Evolutionary conservation across 441 rosid genomes (phyloP), one percentile per base, ranked within the genome.

Genomic region (Bruguiera hainesii): DNA sequence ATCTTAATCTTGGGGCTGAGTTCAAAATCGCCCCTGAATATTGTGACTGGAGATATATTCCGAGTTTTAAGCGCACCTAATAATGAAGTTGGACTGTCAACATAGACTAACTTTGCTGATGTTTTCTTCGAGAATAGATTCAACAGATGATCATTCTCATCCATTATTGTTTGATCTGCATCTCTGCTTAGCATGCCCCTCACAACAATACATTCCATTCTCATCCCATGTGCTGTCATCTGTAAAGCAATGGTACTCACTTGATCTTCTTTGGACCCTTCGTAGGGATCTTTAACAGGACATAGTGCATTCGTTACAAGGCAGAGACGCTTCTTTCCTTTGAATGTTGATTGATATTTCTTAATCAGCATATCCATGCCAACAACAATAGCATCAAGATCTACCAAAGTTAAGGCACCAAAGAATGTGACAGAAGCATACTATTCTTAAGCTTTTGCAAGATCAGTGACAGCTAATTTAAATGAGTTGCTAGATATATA

Each of bases 351-450:
- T 63, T 83, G 81, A 74, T 88, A 91, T 69, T 69, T 85, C 76
- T 91, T 94, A 63, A 94, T 91, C 78, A 94, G 77, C 89, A 91
- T 85, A 79, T 94, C 98, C 91, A 94, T 85, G 65, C 98, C 99
- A 73, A 94, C 97, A 79, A 89, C 89, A 66, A 94, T 66, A 69
- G 94, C 97, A 83, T 91, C 99, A 78, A 91, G 83, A 86, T 85
- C 98, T 94, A 77, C 55, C 29, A 55, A 66, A 78, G 88, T 88
- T 77, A 94, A 88, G 92, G 89, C 61, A 79, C 71, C 69, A 42
- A 42, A 42, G 15, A 11, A 18, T 42, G 4, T 11, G 3, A 42
- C 48, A 42, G 13, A 42, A 42, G 48, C 48, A 13, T 11, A 1
- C 10, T 9, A 35, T 8, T 35, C 10, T 35, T 9, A 35, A 35